Evolutionary conservation across 805 yeast genomes (phyloP).

Genomic region (Saccharomycopsis vini): DNA sequence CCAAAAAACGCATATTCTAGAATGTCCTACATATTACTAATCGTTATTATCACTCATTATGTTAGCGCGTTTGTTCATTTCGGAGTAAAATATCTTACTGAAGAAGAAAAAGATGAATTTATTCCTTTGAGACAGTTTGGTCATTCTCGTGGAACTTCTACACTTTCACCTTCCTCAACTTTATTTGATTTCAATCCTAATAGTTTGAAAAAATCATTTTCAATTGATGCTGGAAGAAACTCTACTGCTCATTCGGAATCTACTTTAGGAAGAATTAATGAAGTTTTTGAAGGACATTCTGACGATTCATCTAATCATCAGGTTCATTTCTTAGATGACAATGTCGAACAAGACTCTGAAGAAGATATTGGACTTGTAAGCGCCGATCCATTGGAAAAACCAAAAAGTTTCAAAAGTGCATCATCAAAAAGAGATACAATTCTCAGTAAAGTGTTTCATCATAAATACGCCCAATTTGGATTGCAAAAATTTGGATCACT

Average conservation of each 20-base stretch:
- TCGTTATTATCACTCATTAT: conserved; percentile 47
- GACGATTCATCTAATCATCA: conserved; percentile 13
- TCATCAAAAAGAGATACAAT: conserved; percentile 27
- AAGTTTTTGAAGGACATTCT: conserved; percentile 20
- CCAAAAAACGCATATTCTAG: conserved; percentile 67
- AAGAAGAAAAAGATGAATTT: conserved; percentile 13
- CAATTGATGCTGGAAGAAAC: background rate
- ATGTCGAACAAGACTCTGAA: conserved; percentile 7
- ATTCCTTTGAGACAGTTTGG: conserved; percentile 24
- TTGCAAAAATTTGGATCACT: conserved; percentile 19
- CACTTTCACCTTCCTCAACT: conserved; percentile 19
- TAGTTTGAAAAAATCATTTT: background rate
- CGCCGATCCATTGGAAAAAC: background rate
- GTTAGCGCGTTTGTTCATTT: conserved; percentile 41
- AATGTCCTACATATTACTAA: conserved; percentile 53
- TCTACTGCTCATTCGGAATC: conserved; percentile 15
- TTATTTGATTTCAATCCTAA: conserved; percentile 14
- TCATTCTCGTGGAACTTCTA: conserved; percentile 20
- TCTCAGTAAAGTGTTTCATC: conserved; percentile 29
- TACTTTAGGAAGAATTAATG: conserved; percentile 9
- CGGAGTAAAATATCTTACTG: conserved; percentile 31
- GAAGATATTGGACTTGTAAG: conserved; percentile 2
- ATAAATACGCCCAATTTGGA: conserved; percentile 21
- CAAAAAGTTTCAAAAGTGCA: conserved; percentile 9
- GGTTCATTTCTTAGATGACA: conserved; percentile 18